A percentile compares a stretch with the other conserved stretches of the same genome.
Conservation (phyloP, 148 eudicot genomes). For the Arctostaphylos glauca region DNA sequence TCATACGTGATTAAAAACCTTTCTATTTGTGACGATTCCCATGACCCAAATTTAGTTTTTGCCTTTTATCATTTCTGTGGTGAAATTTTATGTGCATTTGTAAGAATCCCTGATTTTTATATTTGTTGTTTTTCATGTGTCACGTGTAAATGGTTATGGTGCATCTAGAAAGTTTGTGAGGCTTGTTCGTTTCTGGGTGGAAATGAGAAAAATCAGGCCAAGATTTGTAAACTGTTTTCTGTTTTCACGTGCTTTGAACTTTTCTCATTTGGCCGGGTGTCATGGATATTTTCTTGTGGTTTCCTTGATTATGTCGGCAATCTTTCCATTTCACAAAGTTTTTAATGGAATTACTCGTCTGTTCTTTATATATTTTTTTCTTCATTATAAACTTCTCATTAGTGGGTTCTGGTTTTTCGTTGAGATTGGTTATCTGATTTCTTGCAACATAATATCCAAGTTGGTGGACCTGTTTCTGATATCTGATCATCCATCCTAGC, state of each 20-base stretch:
- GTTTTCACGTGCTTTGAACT: slow-evolving; percentile 4
- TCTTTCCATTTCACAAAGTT: not conserved
- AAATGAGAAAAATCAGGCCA: not conserved
- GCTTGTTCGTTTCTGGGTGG: slow-evolving; percentile 1
- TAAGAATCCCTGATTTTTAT: not conserved
- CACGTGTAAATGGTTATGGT: not conserved
- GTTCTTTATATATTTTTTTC: not conserved
- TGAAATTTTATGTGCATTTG: not conserved
- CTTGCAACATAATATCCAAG: not conserved
- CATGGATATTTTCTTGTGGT: not conserved
- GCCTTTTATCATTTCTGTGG: not conserved
- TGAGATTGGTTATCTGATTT: slow-evolving; percentile 4
- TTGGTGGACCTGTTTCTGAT: slow-evolving; percentile 8
- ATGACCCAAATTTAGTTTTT: not conserved
- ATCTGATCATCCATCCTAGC: slow-evolving; percentile 9
- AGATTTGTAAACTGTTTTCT: not conserved
- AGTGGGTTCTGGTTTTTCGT: not conserved
- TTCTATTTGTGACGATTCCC: not conserved
- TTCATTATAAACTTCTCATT: not conserved
- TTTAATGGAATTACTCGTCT: not conserved
- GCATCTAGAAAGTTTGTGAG: not conserved
- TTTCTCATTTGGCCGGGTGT: not conserved
- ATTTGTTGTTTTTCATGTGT: slow-evolving; percentile 8
- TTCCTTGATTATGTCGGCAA: not conserved
- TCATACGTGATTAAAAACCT: not conserved